phyloP scores from a whole-genome alignment of 2,329 filamentous ascomycete genomes.

The Pseudofabraea citricarpa region DNA sequence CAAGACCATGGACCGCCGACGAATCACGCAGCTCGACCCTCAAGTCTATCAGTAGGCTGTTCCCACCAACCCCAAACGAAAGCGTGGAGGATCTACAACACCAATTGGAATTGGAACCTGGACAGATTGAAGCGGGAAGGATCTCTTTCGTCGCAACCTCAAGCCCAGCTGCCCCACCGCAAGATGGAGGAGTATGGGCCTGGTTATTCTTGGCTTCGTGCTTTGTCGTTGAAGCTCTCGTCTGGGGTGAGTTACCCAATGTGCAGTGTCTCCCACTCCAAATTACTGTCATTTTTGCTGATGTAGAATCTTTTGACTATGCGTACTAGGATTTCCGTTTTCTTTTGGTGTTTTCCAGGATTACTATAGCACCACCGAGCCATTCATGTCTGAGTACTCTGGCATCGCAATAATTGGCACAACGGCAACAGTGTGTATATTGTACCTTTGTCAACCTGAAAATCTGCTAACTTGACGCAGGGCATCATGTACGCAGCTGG shows the following conservation, averaged over 20 bases:
- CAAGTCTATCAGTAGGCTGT: neutral
- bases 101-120: neutral
- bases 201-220: conserved; percentile 41
- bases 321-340: conserved; percentile 20
- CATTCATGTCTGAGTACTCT: conserved; percentile 25
- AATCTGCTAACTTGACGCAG: conserved; percentile 23
- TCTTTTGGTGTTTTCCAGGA: conserved; percentile 34
- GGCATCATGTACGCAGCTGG: conserved; percentile 7
- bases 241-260: conserved; percentile 38
- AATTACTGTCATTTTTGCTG: neutral
- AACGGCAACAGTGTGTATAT: conserved; percentile 11
- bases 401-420: conserved; percentile 31
- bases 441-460: conserved; percentile 22
- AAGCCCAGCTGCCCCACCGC: conserved; percentile 23
- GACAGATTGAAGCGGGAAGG: neutral
- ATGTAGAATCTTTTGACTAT: conserved; percentile 2
- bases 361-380: conserved; percentile 29
- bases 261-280: too few species aligned
- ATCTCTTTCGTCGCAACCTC: neutral
- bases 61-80: neutral
- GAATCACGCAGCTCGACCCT: too few species aligned
- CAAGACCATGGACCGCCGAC: too few species aligned
- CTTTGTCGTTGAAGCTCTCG: conserved; percentile 44
- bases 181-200: conserved; percentile 41
- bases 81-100: neutral